Evolutionary conservation across 2,329 filamentous ascomycete species (phyloP).

Genomic region (Arthrobotrys conoides): DNA sequence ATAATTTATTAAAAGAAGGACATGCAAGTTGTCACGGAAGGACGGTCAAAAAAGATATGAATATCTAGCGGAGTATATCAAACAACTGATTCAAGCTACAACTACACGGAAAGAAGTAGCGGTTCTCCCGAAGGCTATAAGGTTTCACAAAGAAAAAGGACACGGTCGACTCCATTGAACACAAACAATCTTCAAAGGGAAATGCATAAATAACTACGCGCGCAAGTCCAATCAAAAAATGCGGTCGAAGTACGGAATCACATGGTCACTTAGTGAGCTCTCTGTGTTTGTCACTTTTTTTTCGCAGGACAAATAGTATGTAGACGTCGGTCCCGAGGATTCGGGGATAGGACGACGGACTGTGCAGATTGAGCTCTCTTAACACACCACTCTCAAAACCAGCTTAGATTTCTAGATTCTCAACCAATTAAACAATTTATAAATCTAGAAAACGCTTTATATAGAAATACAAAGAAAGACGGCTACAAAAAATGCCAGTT

Average conservation of each 20-base stretch:
- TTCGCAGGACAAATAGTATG: not conserved
- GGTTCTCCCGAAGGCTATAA: constrained; percentile 36
- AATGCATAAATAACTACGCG: constrained; percentile 41
- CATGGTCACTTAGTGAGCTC: constrained; percentile 12
- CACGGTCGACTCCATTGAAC: not conserved
- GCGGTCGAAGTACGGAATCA: constrained; percentile 6
- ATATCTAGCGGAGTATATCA: not conserved
- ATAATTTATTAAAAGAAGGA: not conserved
- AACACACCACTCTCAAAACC: not conserved
- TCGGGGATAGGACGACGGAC: not conserved
- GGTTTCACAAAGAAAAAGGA: constrained; percentile 15
- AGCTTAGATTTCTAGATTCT: not conserved
- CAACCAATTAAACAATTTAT: constrained; percentile 17
- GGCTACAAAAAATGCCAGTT: constrained; percentile 25
- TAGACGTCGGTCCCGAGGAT: constrained; percentile 9
- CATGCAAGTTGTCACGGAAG: not conserved
- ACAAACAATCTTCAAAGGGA: not conserved
- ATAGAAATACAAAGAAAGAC: not conserved
- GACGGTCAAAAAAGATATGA: not conserved
- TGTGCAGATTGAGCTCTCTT: constrained; percentile 34
- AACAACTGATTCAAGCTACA: not conserved
- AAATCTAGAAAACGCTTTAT: not conserved
- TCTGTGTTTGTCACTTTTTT: constrained; percentile 10
- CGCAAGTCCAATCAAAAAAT: constrained; percentile 21
- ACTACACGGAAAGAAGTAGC: not conserved